A percentile compares a stretch with the other conserved stretches of the same genome.
These are phyloP conservation scores for Sherardia arvensis DNA, from an alignment of 257 asterid species.

Conservation along the genomic window DNA sequence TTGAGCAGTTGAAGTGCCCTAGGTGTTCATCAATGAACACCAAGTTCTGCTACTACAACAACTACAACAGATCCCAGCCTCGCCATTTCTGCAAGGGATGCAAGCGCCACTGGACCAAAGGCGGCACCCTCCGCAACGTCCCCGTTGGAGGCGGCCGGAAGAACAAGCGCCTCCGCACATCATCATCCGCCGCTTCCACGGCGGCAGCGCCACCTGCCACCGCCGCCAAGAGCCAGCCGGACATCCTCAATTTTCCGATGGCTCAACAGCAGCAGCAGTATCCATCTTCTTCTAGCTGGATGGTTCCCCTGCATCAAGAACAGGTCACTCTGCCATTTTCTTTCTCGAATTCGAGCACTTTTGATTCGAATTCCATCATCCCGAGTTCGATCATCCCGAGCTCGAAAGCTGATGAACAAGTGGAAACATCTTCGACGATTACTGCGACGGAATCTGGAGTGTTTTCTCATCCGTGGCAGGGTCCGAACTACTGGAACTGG, in stretches of 20 bases:
- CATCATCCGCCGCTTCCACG: neutral
- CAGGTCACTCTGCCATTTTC: neutral
- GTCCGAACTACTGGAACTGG: neutral
- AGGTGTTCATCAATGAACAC: slow-evolving; percentile 83
- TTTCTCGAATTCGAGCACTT: neutral
- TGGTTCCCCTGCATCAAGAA: neutral
- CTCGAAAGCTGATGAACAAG: neutral
- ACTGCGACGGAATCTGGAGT: neutral
- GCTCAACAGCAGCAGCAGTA: neutral
- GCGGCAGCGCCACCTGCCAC: neutral
- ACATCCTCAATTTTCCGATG: neutral
- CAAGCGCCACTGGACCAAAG: slow-evolving; percentile 81
- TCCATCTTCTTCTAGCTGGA: neutral
- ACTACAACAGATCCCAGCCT: slow-evolving; percentile 75
- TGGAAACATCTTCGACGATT: neutral
- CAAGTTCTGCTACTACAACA: slow-evolving; percentile 83
- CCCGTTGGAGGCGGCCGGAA: slow-evolving; percentile 80
- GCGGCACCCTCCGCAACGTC: slow-evolving; percentile 67
- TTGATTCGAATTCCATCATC: neutral
- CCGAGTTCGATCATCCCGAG: neutral
- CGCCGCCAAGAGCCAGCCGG: neutral
- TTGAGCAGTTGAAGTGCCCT: slow-evolving; percentile 37
- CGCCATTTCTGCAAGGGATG: slow-evolving; percentile 80
- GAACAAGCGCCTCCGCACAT: slow-evolving; percentile 13
- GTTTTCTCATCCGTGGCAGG: neutral